Percentiles rank a stretch among this genome's conserved stretches.
Conservation (phyloP, 2,329 filamentous ascomycete species). For the Aspergillus bombycis region DNA sequence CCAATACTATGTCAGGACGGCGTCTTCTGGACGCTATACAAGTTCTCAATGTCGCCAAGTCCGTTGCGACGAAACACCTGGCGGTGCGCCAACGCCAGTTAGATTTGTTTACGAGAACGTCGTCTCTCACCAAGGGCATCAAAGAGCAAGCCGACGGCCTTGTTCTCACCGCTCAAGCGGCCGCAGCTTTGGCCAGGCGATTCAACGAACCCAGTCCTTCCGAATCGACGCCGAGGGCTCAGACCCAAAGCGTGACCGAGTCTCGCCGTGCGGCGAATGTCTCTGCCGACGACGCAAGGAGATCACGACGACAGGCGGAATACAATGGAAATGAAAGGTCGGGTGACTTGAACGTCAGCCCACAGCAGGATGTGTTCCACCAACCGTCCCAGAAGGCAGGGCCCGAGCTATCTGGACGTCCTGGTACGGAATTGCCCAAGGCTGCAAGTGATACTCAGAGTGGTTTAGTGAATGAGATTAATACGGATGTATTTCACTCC, state of each 20-base stretch:
- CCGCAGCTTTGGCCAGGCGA: constrained; percentile 60
- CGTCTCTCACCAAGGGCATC: constrained; percentile 64
- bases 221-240: constrained; percentile 15
- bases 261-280: constrained; percentile 29
- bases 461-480: constrained; percentile 49
- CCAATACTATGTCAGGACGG: constrained; percentile 56
- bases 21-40: constrained; percentile 72
- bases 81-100: constrained; percentile 63
- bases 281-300: constrained; percentile 48
- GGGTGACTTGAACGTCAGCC: constrained; percentile 46
- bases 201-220: constrained; percentile 53
- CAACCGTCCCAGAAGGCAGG: constrained; percentile 51
- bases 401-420: constrained; percentile 55
- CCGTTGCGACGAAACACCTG: constrained; percentile 66
- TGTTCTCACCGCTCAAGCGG: constrained; percentile 64
- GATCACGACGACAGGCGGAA: constrained; percentile 52
- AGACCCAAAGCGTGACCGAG: constrained; percentile 20
- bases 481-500: constrained; percentile 60
- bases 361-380: constrained; percentile 64
- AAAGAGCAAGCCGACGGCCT: constrained; percentile 65
- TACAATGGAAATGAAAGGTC: constrained; percentile 35
- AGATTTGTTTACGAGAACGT: constrained; percentile 66
- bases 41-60: constrained; percentile 69
- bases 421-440: constrained; percentile 59
- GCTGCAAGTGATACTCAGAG: constrained; percentile 51